These are phyloP conservation scores for Cercis canadensis DNA, from an alignment of 306 rosid species.

Conservation along the genomic window DNA sequence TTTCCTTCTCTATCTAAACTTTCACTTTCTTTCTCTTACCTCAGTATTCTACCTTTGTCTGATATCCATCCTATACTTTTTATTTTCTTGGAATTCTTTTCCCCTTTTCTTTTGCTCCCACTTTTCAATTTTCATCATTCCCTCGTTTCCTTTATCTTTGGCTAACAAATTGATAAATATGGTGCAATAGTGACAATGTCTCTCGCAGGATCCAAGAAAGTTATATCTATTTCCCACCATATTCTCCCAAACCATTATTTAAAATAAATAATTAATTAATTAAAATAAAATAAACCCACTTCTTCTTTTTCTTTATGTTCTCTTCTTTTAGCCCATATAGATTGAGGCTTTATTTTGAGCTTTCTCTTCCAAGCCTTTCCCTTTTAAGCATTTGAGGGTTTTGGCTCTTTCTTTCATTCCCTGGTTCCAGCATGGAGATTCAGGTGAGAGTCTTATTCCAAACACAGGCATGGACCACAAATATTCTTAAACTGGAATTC, in stretches of 20 bases:
- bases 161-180: slow-evolving; percentile 60
- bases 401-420: slow-evolving; percentile 41
- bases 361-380: slow-evolving; percentile 9
- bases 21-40: slow-evolving; percentile 32
- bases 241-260: slow-evolving; percentile 38
- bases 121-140: slow-evolving; percentile 90
- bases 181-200: slow-evolving; percentile 60
- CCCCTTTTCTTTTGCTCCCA: slow-evolving; percentile 63
- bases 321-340: slow-evolving; percentile 29
- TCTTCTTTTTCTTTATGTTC: slow-evolving; percentile 2
- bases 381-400: slow-evolving; percentile 37
- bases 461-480: slow-evolving; percentile 52
- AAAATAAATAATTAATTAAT: slow-evolving; percentile 16
- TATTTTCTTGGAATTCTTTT: slow-evolving; percentile 67
- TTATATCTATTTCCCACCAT: slow-evolving; percentile 79
- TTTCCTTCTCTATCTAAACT: slow-evolving; percentile 26
- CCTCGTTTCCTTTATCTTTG: slow-evolving; percentile 80
- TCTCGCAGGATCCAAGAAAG: slow-evolving; percentile 97
- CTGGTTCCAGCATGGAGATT: slow-evolving; percentile 55
- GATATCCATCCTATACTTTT: slow-evolving; percentile 67
- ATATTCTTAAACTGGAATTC: slow-evolving; percentile 42
- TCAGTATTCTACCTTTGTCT: slow-evolving; percentile 78
- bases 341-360: slow-evolving; percentile 28
- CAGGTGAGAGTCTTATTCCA: slow-evolving; percentile 45
- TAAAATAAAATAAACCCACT: too few relatives aligned